Evolutionary conservation across 148 eudicot species (phyloP), one percentile per base, ranked within the genome.

Genomic region (Pharnaceum exiguum): DNA sequence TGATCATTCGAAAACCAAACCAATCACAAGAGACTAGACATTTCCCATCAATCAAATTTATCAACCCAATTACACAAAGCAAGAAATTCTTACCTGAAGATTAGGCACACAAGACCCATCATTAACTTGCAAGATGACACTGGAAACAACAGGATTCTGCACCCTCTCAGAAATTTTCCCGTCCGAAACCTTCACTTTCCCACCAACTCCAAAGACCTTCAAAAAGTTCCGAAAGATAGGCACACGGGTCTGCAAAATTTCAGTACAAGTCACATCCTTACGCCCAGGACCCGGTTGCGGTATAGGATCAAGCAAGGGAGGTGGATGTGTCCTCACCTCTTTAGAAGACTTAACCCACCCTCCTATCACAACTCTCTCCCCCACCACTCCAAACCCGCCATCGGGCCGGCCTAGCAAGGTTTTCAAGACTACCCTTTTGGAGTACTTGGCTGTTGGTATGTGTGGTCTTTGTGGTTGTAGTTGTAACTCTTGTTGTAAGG

Each of bases 321-420:
- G 22, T 29, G 77, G 75, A 39, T 62, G 78, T 64, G 71, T 81
- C 48, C 68, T 75, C 59, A 81, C 71, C 73, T 85, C 96, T 42
- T 73, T 89, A 30, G 86, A 70, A 54, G 96, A 77, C 63, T 86
- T 88, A 27, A 93, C 96, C 99, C 99, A 93, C 21, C 99, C 99
- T 22, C 96, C 96, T 10, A 93, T 58, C 38, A 93, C 86, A 30
- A 82, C 51, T 38, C 78, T 85, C 46, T 75, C 60, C 3, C 90
- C 95, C 3, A 74, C 56, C 75, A 79, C 59, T 1, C 85, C 85
- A 18, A 60, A 19, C 6, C 90, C 90, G 18, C 79, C 66, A 32
- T 91, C 95, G 5, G 51, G 40, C 3, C 82, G 78, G 28, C 51
- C 70, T 2, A 81, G 28, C 13, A 88, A 36, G 38, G 80, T 65